Percentiles rank a stretch among this genome's conserved stretches.
phyloP scores from a whole-genome alignment of 495 filamentous ascomycete species.

The Rusavskia elegans region DNA sequence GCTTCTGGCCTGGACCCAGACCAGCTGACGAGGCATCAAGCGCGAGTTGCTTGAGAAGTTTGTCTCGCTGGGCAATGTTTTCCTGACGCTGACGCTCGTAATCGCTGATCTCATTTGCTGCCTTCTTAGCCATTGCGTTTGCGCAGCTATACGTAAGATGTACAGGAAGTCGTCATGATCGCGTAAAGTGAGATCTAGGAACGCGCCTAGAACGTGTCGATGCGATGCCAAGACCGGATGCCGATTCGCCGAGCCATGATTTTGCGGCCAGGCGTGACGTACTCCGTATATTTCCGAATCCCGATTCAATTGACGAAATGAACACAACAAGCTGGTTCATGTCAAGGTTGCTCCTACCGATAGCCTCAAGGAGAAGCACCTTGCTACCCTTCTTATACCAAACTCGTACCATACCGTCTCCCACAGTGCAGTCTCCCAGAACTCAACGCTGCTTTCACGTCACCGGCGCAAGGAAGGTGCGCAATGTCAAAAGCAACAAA shows the following conservation, averaged over 20 bases:
- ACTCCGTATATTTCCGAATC: neutral
- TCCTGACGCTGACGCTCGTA: constrained; percentile 55
- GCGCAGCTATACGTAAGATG: too few relatives aligned
- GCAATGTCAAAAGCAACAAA: neutral
- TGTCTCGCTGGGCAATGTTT: constrained; percentile 62
- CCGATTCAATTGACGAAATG: neutral
- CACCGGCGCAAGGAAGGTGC: neutral
- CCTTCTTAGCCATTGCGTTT: constrained; percentile 4
- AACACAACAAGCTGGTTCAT: neutral
- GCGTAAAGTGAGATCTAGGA: too few relatives aligned
- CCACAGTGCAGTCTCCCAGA: constrained; percentile 5
- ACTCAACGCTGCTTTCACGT: neutral
- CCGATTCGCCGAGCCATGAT: too few relatives aligned
- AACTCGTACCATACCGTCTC: constrained; percentile 39
- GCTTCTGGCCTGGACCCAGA: constrained; percentile 23
- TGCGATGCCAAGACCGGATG: too few relatives aligned
- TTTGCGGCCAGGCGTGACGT: too few relatives aligned
- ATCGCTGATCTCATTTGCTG: constrained; percentile 33
- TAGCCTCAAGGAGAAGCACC: constrained; percentile 7
- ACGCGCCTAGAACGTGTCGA: too few relatives aligned
- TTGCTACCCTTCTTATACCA: constrained; percentile 53
- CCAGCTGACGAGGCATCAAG: constrained; percentile 37
- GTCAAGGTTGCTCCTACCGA: neutral
- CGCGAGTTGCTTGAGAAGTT: constrained; percentile 41
- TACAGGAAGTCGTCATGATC: too few relatives aligned